Base-by-base conservation (phyloP, 1,139 yeast genomes). In the Pneumocystis sp. region DNA sequence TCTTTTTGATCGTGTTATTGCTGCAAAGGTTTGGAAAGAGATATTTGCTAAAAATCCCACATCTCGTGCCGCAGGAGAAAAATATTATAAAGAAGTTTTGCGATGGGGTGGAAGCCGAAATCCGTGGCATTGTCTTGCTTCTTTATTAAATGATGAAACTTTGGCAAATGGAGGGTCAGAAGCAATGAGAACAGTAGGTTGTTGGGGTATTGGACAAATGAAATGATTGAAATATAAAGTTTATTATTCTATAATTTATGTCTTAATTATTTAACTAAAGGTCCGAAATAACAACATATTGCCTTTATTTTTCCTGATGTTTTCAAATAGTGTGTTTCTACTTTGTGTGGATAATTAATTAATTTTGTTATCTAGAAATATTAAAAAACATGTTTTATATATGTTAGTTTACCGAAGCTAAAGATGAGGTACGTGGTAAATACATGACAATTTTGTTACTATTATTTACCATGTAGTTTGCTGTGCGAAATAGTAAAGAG, bases 81-180 rank as follows among this genome's bases (percentile, higher is more conserved):
- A 82, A 70, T 89, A 90, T 74, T 84, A 82, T 68, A 77, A 83
- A 39, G 81, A 85, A 68, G 85, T 95, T 0, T 78, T 95, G 68
- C 82, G 83, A 72, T 91, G 97, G 96, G 98, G 99, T 37, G 98
- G 98, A 0, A 83, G 95, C 5, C 81, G 84, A 68, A 93, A 89
- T 71, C 95, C 97, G 0, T 90, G 97, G 97, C 76, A 79, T 37
- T 86, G 96, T 72, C 79, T 91, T 40, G 88, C 96, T 0, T 88
- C 86, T 69, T 95, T 88, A 1, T 77, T 91, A 64, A 87, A 84
- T 63, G 80, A 81, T 59, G 83, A 84, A 1, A 81, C 79, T 62
- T 76, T 90, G 65, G 78, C 79, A 1, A 59, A 62, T 10, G 96
- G 96, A 5, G 96, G 87, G 70, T 78, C 82, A 15, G 77, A 78